Conservation (phyloP, 2,329 filamentous ascomycete species). For the Anisogramma anomala region DNA sequence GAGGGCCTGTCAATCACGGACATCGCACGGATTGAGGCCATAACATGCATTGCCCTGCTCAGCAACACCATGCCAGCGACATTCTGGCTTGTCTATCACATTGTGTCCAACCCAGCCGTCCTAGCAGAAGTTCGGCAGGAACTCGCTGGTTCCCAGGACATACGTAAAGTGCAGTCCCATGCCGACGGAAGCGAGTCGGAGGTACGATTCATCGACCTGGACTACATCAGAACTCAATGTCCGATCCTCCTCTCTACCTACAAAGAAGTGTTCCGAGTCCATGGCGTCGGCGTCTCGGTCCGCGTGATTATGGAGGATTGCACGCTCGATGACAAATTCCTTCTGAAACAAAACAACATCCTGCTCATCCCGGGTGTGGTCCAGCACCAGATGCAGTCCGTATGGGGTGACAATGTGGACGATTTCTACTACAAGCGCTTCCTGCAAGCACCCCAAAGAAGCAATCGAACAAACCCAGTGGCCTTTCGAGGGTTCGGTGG, state of each 20-base stretch:
- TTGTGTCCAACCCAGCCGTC: constrained; percentile 23
- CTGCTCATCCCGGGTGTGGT: constrained; percentile 16
- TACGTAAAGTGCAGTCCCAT: constrained; percentile 1
- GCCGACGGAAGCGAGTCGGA: too few species aligned
- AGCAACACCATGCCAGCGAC: constrained; percentile 26
- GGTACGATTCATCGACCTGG: constrained; percentile 19
- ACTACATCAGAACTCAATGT: constrained; percentile 22
- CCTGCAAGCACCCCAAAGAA: constrained; percentile 4
- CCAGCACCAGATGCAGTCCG: constrained; percentile 13
- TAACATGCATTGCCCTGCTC: constrained; percentile 28
- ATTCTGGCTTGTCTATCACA: constrained; percentile 28
- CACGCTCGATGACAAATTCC: constrained; percentile 7
- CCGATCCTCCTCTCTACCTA: constrained; percentile 27
- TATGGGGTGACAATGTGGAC: constrained; percentile 5
- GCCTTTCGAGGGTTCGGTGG: constrained; percentile 22
- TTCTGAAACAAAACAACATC: constrained; percentile 12
- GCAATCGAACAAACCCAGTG: constrained; percentile 11
- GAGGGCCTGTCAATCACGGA: too few species aligned
- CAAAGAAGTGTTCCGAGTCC: constrained; percentile 28
- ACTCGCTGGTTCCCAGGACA: background rate
- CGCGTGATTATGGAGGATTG: constrained; percentile 2
- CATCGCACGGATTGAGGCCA: too few species aligned
- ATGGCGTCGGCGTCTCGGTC: constrained; percentile 22
- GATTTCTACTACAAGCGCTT: constrained; percentile 5
- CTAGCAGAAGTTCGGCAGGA: constrained; percentile 21